Evolutionary conservation across 768 basidiomycete genomes (phyloP).

Genomic region (Boletus reticulatus): DNA sequence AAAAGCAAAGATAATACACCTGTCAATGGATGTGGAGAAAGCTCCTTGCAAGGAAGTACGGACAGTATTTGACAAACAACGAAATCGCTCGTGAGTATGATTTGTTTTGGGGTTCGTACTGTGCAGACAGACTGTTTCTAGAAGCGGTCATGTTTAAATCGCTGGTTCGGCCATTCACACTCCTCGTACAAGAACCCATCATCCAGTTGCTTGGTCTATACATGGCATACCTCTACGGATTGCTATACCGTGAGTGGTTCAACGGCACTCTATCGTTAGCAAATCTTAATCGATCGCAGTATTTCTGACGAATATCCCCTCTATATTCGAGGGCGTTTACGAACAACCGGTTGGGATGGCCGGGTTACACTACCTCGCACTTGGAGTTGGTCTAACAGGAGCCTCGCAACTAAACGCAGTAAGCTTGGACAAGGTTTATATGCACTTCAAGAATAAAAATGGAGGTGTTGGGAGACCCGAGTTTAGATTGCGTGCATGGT

Average conservation of each 20-base stretch:
- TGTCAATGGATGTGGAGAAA: slow-evolving; percentile 48
- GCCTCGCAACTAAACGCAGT: slow-evolving; percentile 56
- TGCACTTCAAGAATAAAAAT: slow-evolving; percentile 48
- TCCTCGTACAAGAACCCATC: slow-evolving; percentile 63
- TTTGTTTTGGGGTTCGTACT: not conserved
- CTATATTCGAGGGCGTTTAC: slow-evolving; percentile 56
- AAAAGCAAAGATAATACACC: slow-evolving; percentile 48
- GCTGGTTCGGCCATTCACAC: slow-evolving; percentile 62
- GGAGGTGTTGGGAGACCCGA: slow-evolving; percentile 55
- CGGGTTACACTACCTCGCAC: slow-evolving; percentile 68
- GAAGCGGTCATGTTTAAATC: slow-evolving; percentile 51
- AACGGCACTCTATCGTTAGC: not conserved
- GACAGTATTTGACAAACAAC: slow-evolving; percentile 44
- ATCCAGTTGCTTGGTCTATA: slow-evolving; percentile 66
- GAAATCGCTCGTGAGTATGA: slow-evolving; percentile 42
- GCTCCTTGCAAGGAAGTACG: slow-evolving; percentile 35
- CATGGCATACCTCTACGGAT: slow-evolving; percentile 68
- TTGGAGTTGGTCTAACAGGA: slow-evolving; percentile 58
- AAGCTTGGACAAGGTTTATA: slow-evolving; percentile 54
- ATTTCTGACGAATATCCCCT: slow-evolving; percentile 62
- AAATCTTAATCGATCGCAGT: slow-evolving; percentile 38
- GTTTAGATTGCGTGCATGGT: slow-evolving; percentile 44
- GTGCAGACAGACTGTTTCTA: slow-evolving; percentile 19
- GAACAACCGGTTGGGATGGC: slow-evolving; percentile 54
- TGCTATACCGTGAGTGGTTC: slow-evolving; percentile 48